Base-by-base conservation (phyloP, 2,329 filamentous ascomycete genomes). In the Aspergillus persii region DNA sequence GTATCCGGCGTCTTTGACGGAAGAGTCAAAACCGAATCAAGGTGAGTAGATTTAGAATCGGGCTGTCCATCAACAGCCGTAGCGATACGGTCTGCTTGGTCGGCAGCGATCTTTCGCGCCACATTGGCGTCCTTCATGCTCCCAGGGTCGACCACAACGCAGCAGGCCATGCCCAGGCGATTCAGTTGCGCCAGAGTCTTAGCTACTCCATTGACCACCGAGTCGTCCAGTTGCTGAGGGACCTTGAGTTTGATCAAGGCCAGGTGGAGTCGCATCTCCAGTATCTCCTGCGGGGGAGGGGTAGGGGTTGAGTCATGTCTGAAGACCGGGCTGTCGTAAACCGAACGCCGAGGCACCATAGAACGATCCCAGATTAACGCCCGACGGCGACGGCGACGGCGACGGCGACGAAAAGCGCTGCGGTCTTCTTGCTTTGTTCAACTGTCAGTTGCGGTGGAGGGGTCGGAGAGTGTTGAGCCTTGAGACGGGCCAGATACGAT, bases 401-500 rank as follows among this genome's bases (percentile, higher is more conserved):
- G 63, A 54, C 2, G 69, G n/a, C n/a, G n/a, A n/a, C n/a, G n/a
- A n/a, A 64, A 26, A 60, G 60, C 8, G 65, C 30, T 30, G 49
- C 23, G 0, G 62, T 47, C 18, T 51, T 57, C 57, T 65, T 69
- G 60, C 57, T 56, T 56, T 62, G 63, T 68, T 57, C 69, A 63
- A 60, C 71, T 66, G 60, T 53, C 65, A 69, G 59, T 68, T 70
- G 74, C 73, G 67, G 65, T 69, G 63, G 67, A 63, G 67, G 23
- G 69, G 76, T 59, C 67, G 68, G 52, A 64, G 74, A 63, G 69
- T 74, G 66, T 8, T 78, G 62, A n/a, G 65, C 77, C 53, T 86
- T 88, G 73, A 97, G 96, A 61, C 92, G 93, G 67, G 95, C 89
- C 15, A 99, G 83, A 71, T 97, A 99, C 41, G 91, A 88, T 75